These are phyloP conservation scores for Scolecobasidium constrictum DNA, from an alignment of 2,329 filamentous ascomycete species.

Conservation along the genomic window DNA sequence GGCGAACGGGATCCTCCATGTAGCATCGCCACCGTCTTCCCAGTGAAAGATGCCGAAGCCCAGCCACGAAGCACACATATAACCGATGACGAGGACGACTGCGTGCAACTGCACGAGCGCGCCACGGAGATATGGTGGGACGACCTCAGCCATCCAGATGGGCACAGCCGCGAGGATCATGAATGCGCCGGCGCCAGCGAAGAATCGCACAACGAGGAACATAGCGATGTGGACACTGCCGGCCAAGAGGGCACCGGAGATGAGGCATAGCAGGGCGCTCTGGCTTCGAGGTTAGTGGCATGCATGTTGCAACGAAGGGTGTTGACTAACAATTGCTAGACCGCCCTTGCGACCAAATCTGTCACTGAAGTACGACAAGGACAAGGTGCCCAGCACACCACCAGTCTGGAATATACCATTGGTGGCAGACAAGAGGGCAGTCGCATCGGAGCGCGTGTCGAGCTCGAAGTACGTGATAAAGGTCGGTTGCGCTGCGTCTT, in stretches of 20 bases:
- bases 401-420: constrained; percentile 15
- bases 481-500: constrained; percentile 14
- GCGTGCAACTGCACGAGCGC: constrained; percentile 18
- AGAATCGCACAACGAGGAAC: constrained; percentile 13
- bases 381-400: constrained; percentile 13
- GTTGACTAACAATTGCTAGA: constrained; percentile 12
- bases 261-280: constrained; percentile 14
- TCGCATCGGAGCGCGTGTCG: constrained; percentile 12
- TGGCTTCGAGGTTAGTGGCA: not conserved
- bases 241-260: constrained; percentile 14
- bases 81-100: constrained; percentile 16
- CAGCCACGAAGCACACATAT: constrained; percentile 16
- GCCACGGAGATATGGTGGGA: constrained; percentile 16
- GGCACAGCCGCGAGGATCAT: constrained; percentile 17
- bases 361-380: constrained; percentile 12
- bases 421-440: constrained; percentile 12
- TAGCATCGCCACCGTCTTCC: constrained; percentile 12
- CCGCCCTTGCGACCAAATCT: constrained; percentile 15
- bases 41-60: constrained; percentile 19
- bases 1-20: constrained; percentile 16
- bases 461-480: constrained; percentile 15
- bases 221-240: constrained; percentile 14
- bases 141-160: constrained; percentile 16
- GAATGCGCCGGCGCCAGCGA: constrained; percentile 13
- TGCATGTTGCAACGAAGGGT: too few relatives aligned